A percentile compares a stretch with the other conserved stretches of the same genome.
phyloP scores from a whole-genome alignment of 225 moss, liverwort and hornwort genomes.

The Polytrichum formosum region DNA sequence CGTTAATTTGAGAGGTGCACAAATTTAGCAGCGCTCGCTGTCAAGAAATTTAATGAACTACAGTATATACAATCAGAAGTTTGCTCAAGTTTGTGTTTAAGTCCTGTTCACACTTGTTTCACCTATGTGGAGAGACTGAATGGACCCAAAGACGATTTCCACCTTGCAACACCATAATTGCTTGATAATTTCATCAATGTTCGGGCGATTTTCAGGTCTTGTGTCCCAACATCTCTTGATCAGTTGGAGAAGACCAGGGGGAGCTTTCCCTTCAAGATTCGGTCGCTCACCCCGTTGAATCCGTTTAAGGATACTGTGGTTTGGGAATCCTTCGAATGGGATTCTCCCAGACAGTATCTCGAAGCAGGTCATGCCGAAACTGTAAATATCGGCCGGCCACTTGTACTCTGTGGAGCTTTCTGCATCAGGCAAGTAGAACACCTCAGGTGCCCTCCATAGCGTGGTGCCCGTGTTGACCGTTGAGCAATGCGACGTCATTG shows the following conservation, averaged over 20 bases:
- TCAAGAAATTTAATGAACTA: no score
- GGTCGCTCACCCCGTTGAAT: slow-evolving; percentile 18
- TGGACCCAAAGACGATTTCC: not conserved
- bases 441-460: slow-evolving; percentile 5
- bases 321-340: slow-evolving; percentile 13
- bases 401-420: slow-evolving; percentile 3
- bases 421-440: not conserved
- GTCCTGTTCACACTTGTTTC: not conserved
- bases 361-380: slow-evolving; percentile 37
- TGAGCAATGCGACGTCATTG: not conserved
- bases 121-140: not conserved
- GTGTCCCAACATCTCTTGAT: slow-evolving; percentile 3
- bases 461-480: not conserved
- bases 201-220: not conserved
- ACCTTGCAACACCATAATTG: not conserved
- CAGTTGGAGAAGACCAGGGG: not conserved
- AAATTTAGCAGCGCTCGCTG: no score
- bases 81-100: no score
- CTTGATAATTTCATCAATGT: not conserved
- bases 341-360: slow-evolving; percentile 31
- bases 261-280: not conserved
- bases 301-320: slow-evolving; percentile 9
- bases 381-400: slow-evolving; percentile 38
- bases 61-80: no score
- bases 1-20: no score